Evolutionary conservation across 148 eudicot species (phyloP).

Genomic region (Rhododendron ovatum): DNA sequence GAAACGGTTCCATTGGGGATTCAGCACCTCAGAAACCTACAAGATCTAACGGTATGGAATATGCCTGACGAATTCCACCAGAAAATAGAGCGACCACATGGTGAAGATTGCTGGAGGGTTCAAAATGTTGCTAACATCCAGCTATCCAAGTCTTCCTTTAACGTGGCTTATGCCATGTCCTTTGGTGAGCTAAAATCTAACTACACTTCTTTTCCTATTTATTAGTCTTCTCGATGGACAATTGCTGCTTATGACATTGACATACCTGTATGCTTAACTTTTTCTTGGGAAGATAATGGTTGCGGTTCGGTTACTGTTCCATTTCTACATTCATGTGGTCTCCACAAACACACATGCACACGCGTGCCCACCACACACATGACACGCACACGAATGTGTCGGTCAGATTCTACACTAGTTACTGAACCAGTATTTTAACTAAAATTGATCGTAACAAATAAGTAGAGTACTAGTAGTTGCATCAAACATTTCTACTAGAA

Average conservation of each 20-base stretch:
- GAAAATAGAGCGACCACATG: not conserved
- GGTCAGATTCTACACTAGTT: not conserved
- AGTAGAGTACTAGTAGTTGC: not conserved
- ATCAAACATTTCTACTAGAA: not conserved
- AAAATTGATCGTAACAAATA: too few relatives aligned
- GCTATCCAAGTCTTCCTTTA: too few relatives aligned
- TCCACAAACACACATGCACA: too few relatives aligned
- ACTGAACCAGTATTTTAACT: not conserved
- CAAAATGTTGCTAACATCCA: too few relatives aligned
- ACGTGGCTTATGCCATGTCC: too few relatives aligned
- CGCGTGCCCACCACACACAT: not conserved
- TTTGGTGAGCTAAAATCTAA: too few relatives aligned
- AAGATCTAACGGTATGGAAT: not conserved
- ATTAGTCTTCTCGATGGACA: too few relatives aligned
- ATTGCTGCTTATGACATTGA: too few relatives aligned
- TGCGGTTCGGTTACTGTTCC: not conserved
- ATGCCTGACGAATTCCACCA: not conserved
- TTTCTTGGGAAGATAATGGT: not conserved
- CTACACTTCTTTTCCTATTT: too few relatives aligned
- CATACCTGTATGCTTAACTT: not conserved
- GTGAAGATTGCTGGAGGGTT: not conserved
- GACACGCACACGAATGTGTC: not conserved
- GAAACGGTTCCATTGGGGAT: slow-evolving; percentile 13
- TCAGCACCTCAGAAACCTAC: slow-evolving; percentile 9
- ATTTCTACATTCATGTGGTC: too few relatives aligned